Conservation (phyloP, 2,329 filamentous ascomycete genomes). For the Ceratocystis papillata region DNA sequence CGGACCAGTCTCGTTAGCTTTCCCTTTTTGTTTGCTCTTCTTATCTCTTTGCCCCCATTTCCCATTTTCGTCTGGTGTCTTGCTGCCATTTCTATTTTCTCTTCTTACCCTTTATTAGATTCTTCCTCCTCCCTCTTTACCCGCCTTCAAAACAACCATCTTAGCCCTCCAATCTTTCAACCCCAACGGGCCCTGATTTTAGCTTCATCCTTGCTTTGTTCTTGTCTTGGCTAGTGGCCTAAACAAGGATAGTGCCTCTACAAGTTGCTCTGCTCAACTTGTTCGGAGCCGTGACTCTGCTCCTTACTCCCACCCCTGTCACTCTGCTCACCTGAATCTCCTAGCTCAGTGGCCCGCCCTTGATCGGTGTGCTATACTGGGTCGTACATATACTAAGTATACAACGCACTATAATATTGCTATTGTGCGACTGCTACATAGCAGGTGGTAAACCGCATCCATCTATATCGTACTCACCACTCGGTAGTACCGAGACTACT, state of each 20-base stretch:
- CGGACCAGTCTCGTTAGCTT: neutral
- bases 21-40: neutral
- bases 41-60: neutral
- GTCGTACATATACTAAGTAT: neutral
- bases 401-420: neutral
- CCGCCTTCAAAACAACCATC: conserved; percentile 21
- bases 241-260: neutral
- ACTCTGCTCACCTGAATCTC: conserved; percentile 7
- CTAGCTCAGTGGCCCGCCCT: neutral
- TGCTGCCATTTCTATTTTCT: conserved; percentile 6
- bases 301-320: neutral
- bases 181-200: conserved; percentile 10
- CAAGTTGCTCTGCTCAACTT: neutral
- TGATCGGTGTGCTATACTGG: conserved; percentile 12
- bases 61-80: neutral
- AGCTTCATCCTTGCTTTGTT: conserved; percentile 5
- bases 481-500: conserved; percentile 3
- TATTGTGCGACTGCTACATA: neutral
- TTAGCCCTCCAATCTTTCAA: neutral
- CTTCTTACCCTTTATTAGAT: conserved; percentile 14
- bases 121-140: conserved; percentile 19
- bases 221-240: neutral
- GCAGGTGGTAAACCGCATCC: neutral
- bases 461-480: neutral
- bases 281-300: conserved; percentile 8